These are phyloP conservation scores for Favolaschia claudopus DNA, from an alignment of 768 basidiomycete species.

Conservation along the genomic window DNA sequence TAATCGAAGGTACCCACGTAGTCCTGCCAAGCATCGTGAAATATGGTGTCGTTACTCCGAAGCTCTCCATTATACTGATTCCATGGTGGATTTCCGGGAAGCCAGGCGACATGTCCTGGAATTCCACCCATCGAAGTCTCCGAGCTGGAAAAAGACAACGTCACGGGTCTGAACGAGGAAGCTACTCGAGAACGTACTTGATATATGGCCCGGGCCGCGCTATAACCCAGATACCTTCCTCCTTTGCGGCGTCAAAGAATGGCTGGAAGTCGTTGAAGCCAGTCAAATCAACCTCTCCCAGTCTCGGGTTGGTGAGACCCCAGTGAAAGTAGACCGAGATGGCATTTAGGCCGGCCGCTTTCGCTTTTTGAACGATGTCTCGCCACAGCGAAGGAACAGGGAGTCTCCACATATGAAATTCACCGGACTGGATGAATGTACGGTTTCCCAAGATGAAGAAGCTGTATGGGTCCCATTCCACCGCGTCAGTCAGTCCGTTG, in stretches of 20 bases:
- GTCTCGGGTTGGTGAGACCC: conserved; percentile 63
- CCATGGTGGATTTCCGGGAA: conserved; percentile 16
- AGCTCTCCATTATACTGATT: conserved; percentile 37
- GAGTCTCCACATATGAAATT: conserved; percentile 68
- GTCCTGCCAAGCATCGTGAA: conserved; percentile 56
- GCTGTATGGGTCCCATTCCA: conserved; percentile 53
- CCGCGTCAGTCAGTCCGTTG: conserved; percentile 10
- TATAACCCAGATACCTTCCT: conserved; percentile 63
- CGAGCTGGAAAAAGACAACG: conserved; percentile 43
- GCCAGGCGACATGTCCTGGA: conserved; percentile 23
- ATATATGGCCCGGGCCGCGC: conserved; percentile 57
- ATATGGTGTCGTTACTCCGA: conserved; percentile 63
- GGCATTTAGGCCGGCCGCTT: conserved; percentile 66
- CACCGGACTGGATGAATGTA: conserved; percentile 49
- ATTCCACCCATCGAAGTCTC: conserved; percentile 65
- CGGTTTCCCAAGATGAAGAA: conserved; percentile 39
- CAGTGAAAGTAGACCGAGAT: conserved; percentile 67
- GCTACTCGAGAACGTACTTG: background rate
- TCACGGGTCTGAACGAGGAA: background rate
- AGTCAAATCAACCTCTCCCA: conserved; percentile 60
- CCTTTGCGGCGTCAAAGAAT: conserved; percentile 61
- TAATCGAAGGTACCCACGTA: conserved; percentile 48
- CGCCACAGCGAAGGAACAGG: conserved; percentile 68
- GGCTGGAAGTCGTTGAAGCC: conserved; percentile 57
- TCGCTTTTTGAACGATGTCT: conserved; percentile 67